phyloP scores from a whole-genome alignment of 148 eudicot species.

The Fagopyrum homotropicum region DNA sequence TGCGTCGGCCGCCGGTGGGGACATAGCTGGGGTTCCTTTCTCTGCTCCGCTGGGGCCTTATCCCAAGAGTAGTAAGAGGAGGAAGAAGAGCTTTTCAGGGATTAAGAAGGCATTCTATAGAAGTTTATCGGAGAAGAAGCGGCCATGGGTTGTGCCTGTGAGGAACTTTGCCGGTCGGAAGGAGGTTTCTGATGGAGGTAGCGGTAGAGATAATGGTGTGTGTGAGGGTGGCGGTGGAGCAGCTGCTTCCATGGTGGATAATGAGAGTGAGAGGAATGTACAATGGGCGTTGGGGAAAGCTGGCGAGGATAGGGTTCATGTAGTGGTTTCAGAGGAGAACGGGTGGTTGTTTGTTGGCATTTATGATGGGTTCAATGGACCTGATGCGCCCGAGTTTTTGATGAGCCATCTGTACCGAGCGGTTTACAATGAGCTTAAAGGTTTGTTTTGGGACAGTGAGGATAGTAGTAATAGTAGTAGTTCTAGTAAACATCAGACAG shows the following conservation, averaged over 20 bases:
- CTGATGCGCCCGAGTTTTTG: slow-evolving; percentile 97
- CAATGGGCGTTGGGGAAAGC: slow-evolving; percentile 99
- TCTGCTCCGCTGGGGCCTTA: slow-evolving; percentile 73
- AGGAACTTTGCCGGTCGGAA: slow-evolving; percentile 43
- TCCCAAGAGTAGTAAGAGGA: slow-evolving; percentile 38
- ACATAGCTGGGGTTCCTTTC: slow-evolving; percentile 48
- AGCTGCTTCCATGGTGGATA: slow-evolving; percentile 11
- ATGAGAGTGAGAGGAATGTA: slow-evolving; percentile 52
- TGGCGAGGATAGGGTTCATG: slow-evolving; percentile 98
- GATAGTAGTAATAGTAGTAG: slow-evolving; percentile 19
- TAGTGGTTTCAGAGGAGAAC: slow-evolving; percentile 92
- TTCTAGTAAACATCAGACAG: slow-evolving; percentile 7
- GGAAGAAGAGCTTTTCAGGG: slow-evolving; percentile 63
- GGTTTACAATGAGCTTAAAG: slow-evolving; percentile 68
- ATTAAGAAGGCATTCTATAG: slow-evolving; percentile 48
- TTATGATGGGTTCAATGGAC: slow-evolving; percentile 98
- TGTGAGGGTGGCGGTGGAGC: slow-evolving; percentile 15
- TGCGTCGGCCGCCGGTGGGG: slow-evolving; percentile 12
- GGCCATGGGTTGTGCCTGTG: slow-evolving; percentile 93
- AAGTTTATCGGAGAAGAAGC: slow-evolving; percentile 73
- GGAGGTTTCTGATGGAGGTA: slow-evolving; percentile 17
- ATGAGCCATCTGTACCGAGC: slow-evolving; percentile 87
- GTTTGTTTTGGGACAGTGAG: slow-evolving; percentile 87
- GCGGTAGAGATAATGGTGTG: not conserved
- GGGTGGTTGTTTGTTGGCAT: slow-evolving; percentile 99